These are phyloP conservation scores for Mycosphaerella sp. DNA, from an alignment of 2,329 filamentous ascomycete genomes.

Conservation along the genomic window DNA sequence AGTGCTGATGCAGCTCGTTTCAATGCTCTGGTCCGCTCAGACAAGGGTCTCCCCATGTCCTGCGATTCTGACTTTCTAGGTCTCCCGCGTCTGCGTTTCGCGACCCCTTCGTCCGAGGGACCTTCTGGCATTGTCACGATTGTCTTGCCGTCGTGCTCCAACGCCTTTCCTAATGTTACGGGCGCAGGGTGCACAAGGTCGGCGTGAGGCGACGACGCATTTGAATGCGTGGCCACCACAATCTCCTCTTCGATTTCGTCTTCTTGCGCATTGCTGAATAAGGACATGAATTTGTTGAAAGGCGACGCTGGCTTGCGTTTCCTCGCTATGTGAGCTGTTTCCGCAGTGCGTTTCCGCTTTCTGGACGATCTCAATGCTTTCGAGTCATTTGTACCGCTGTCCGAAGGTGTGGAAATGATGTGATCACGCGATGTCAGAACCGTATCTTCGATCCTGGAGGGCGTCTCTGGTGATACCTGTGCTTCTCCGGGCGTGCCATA, in stretches of 20 bases:
- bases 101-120: background rate
- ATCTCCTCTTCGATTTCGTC: constrained; percentile 39
- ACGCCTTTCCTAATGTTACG: constrained; percentile 1
- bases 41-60: constrained; percentile 5
- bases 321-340: constrained; percentile 16
- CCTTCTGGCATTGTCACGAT: background rate
- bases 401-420: background rate
- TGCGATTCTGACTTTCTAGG: constrained; percentile 24
- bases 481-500: background rate
- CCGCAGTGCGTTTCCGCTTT: constrained; percentile 29
- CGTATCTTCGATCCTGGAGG: constrained; percentile 6
- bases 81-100: constrained; percentile 28
- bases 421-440: background rate
- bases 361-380: constrained; percentile 5
- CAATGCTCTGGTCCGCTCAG: constrained; percentile 8
- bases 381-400: background rate
- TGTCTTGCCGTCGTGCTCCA: constrained; percentile 7
- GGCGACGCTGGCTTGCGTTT: constrained; percentile 31
- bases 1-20: constrained; percentile 30
- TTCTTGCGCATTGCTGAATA: constrained; percentile 24
- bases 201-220: constrained; percentile 5
- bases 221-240: constrained; percentile 29
- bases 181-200: constrained; percentile 2
- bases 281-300: constrained; percentile 25
- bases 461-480: constrained; percentile 6